Evolutionary conservation across 2,329 filamentous ascomycete genomes (phyloP), one percentile per base, ranked within the genome.

Genomic region (Neonectria coccinea): DNA sequence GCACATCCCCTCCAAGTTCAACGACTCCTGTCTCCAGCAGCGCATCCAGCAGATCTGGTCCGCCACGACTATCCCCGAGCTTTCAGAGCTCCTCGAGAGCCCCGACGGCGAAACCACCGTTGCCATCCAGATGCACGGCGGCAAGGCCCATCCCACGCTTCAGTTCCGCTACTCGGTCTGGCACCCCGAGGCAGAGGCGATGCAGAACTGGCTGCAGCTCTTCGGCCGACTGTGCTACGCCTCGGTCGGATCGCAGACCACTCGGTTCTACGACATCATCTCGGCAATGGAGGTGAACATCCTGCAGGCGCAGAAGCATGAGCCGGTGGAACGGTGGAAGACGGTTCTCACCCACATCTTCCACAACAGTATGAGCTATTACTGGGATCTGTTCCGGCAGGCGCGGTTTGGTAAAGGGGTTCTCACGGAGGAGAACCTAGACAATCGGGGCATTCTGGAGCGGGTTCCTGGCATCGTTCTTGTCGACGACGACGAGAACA

Each of bases 11-110:
- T 62, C 64, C 18, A 33, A 25, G 3, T 36, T 69, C 18, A 39
- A 45, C n/a, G 56, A 63, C 14, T 52, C 36, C 5, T 42, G 48
- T 10, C 25, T 62, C n/a, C 66, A 68, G 22, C 61, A 69, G 22
- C 61, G 61, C 5, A 61, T 70, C n/a, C 62, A 67, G 22, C 54
- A 60, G 44, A 67, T 70, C 18, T 70, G 68, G 68, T 39, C 11
- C 16, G 51, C 62, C 2, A 27, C n/a, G 2, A 60, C 39, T 5
- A 39, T 67, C 10, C 1, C 12, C 1, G 64, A 70, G 36, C 66
- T 70, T 39, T 52, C 64, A 1, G 27, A 61, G 8, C 18, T 51
- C 14, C 16, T 70, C 12, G 20, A 22, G 9, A 56, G 44, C 54
- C 54, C 45, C 27, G 44, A 50, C 14, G 66, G 66, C 14, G 64